A percentile compares a stretch with the other conserved stretches of the same genome.
phyloP scores from a whole-genome alignment of 164 flowering plant genomes.

The Tinospora cordifolia region DNA sequence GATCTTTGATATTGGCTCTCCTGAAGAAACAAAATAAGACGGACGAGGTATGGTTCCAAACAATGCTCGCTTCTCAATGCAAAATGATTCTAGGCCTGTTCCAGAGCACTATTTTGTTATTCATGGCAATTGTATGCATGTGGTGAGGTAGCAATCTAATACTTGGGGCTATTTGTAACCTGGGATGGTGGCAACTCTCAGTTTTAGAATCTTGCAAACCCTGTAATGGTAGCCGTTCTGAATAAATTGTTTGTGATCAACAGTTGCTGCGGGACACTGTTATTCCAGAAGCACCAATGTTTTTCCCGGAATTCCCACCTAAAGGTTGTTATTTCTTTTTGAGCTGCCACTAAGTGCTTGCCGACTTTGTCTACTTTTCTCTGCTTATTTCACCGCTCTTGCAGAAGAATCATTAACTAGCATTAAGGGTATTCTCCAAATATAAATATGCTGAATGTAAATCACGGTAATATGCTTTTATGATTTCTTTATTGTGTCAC shows the following conservation, averaged over 20 bases:
- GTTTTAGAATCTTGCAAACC: not conserved
- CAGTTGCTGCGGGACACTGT: constrained; percentile 68
- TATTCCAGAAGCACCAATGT: constrained; percentile 95
- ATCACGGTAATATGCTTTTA: not conserved
- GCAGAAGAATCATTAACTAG: not conserved
- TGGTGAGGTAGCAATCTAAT: not conserved
- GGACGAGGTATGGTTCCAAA: constrained; percentile 39
- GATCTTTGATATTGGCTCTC: constrained; percentile 33
- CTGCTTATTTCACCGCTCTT: not conserved
- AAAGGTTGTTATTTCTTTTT: constrained; percentile 49
- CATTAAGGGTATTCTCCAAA: not conserved
- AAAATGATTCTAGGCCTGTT: not conserved
- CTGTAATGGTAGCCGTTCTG: not conserved
- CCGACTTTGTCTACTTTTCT: not conserved
- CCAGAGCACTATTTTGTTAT: not conserved
- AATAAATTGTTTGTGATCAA: constrained; percentile 10
- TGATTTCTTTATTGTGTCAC: no score
- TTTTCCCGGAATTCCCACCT: constrained; percentile 79
- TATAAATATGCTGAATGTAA: not conserved
- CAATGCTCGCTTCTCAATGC: not conserved
- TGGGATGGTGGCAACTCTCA: not conserved
- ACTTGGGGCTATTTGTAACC: not conserved
- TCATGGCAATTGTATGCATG: not conserved
- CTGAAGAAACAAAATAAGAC: constrained; percentile 61
- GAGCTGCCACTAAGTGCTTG: not conserved